These are phyloP conservation scores for Pascua sp. DNA, from an alignment of 1,284 basidiomycete genomes.

Conservation along the genomic window DNA sequence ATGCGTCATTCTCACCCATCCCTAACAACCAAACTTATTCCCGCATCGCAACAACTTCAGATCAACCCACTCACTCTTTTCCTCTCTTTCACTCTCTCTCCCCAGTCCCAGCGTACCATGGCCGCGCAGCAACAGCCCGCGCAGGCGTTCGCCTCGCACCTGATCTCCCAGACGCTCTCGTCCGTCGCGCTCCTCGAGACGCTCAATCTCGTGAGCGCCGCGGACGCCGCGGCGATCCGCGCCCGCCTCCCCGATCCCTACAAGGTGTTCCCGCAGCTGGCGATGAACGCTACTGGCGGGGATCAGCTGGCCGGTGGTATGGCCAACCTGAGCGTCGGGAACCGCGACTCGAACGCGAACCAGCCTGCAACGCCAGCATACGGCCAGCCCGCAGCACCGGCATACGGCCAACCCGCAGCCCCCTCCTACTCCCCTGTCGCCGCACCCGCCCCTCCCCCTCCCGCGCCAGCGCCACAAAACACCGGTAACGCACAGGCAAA, in stretches of 20 bases:
- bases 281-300: constrained; percentile 5
- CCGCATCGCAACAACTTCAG: background rate
- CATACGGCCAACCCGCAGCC: background rate
- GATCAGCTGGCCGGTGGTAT: background rate
- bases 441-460: no score
- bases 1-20: no score
- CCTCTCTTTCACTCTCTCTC: no score
- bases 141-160: constrained; percentile 37
- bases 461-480: background rate
- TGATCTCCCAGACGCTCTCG: constrained; percentile 41
- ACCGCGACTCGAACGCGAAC: background rate
- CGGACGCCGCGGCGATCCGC: constrained; percentile 37
- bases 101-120: background rate
- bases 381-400: background rate
- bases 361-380: background rate
- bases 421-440: no score
- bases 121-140: constrained; percentile 14
- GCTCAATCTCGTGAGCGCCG: constrained; percentile 28
- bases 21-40: no score
- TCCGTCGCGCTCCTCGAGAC: constrained; percentile 38
- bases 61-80: background rate
- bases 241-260: constrained; percentile 32
- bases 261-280: constrained; percentile 20
- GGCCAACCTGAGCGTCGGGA: constrained; percentile 2
- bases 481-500: background rate